Conservation (phyloP, 2,329 filamentous ascomycete species). For the Clonostachys rhizophaga region DNA sequence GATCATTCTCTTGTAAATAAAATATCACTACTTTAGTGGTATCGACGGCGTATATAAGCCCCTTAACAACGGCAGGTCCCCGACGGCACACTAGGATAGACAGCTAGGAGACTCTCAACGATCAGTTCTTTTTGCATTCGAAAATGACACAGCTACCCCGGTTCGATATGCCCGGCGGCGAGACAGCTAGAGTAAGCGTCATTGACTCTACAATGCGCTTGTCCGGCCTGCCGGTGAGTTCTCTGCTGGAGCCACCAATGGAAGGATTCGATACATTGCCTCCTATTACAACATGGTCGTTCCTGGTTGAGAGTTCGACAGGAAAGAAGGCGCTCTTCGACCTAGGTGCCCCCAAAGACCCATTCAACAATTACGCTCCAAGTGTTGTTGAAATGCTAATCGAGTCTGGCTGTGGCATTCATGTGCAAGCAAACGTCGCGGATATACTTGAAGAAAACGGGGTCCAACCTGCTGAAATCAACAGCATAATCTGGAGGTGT, state of each 20-base stretch:
- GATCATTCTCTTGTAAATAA: too few relatives aligned
- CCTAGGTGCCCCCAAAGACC: neutral
- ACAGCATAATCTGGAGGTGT: conserved; percentile 7
- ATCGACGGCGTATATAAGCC: too few relatives aligned
- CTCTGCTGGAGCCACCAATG: neutral
- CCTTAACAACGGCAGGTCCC: too few relatives aligned
- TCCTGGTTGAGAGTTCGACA: conserved; percentile 1
- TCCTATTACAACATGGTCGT: neutral
- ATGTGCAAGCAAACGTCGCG: neutral
- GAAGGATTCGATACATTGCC: neutral
- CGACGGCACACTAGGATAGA: too few relatives aligned
- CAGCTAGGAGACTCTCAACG: too few relatives aligned
- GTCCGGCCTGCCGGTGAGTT: neutral
- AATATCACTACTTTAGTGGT: too few relatives aligned
- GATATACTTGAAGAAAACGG: neutral
- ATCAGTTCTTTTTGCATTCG: too few relatives aligned
- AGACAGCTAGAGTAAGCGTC: neutral
- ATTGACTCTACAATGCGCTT: conserved; percentile 2
- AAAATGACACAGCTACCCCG: too few relatives aligned
- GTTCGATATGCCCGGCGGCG: conserved; percentile 1
- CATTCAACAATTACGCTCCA: neutral
- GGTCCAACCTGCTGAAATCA: conserved; percentile 1
- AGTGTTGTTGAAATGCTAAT: neutral
- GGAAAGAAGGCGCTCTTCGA: conserved; percentile 1
- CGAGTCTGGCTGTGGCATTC: neutral